These are phyloP conservation scores for Taxillus chinensis DNA, from an alignment of 164 flowering plant genomes.

Conservation along the genomic window DNA sequence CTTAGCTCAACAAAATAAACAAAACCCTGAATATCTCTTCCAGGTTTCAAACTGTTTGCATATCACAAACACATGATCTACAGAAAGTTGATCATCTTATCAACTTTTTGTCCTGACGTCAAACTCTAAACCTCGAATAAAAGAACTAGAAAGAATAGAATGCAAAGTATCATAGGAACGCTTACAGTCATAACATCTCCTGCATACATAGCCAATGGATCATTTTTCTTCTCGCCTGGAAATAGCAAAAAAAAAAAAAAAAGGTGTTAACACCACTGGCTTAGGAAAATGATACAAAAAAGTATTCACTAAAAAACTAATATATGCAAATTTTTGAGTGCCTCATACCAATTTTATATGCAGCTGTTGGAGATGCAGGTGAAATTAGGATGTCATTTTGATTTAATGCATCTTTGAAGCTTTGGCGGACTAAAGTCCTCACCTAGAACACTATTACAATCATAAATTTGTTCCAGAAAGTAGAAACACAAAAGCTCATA, in stretches of 20 bases:
- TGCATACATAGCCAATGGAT: slow-evolving; percentile 96
- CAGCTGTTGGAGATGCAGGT: slow-evolving; percentile 94
- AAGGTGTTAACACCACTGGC: not conserved
- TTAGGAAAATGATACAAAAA: not conserved
- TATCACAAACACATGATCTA: no score
- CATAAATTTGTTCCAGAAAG: slow-evolving; percentile 13
- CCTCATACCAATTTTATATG: slow-evolving; percentile 71
- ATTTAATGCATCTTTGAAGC: slow-evolving; percentile 69
- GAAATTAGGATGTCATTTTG: slow-evolving; percentile 84
- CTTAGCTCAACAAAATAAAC: no score
- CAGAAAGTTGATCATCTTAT: no score
- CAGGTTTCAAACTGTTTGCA: no score
- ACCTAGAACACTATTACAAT: slow-evolving; percentile 51
- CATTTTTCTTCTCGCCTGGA: slow-evolving; percentile 86
- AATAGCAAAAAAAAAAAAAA: slow-evolving; percentile 8
- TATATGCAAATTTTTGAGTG: not conserved
- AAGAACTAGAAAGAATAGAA: not conserved
- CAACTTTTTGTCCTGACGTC: no score
- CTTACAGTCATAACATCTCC: slow-evolving; percentile 99
- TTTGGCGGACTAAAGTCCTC: slow-evolving; percentile 60
- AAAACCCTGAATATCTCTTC: no score
- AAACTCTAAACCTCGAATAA: no score
- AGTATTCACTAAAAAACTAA: not conserved
- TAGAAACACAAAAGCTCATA: not conserved
- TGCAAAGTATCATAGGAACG: slow-evolving; percentile 3